Base-by-base conservation (phyloP, 1,284 basidiomycete species). In the Ganoderma meredithae region DNA sequence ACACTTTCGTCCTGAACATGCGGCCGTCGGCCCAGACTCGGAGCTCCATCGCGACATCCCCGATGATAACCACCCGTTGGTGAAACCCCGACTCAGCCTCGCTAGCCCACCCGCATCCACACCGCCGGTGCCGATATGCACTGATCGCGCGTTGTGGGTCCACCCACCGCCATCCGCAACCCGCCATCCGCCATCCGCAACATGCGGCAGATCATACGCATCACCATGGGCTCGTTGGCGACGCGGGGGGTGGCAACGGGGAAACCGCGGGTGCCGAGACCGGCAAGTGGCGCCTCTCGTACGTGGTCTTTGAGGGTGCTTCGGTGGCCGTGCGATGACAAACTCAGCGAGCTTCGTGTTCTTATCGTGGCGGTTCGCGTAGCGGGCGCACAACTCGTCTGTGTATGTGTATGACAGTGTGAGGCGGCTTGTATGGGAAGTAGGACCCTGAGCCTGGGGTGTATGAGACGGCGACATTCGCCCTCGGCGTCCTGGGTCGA, bases 71-170 rank as follows among this genome's bases (percentile, higher is more conserved):
- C 58, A 41, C 25, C 22, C 13, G 40, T 39, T 17, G n/a, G n/a
- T 10, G 33, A 19, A 9, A 36, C 36, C 36, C 36, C 36, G 36
- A 9, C n/a, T n/a, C 33, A 19, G 31, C 19, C 27, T 13, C 8
- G 19, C n/a, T n/a, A 27, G 33, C 12, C 33, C 55, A 7, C 33
- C 39, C 33, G 19, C 55, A 36, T 10, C 55, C 47, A 49, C 47
- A 49, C 22, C 8, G 22, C 31, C 55, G 55, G 36, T 58, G 17
- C 53, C 17, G 17, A 56, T 8, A 36, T 36, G 19, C 10, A 12
- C 33, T 39, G 55, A 60, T 60, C 58, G 19, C 15, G 12, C 15
- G 39, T 41, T 60, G 58, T 60, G 39, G 58, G 58, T 60, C 58
- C 58, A 40, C 41, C 22, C 39, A 22, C 39, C 36, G n/a, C 12